phyloP scores from a whole-genome alignment of 371 early-diverging fungal species.

The Circinella minor region DNA sequence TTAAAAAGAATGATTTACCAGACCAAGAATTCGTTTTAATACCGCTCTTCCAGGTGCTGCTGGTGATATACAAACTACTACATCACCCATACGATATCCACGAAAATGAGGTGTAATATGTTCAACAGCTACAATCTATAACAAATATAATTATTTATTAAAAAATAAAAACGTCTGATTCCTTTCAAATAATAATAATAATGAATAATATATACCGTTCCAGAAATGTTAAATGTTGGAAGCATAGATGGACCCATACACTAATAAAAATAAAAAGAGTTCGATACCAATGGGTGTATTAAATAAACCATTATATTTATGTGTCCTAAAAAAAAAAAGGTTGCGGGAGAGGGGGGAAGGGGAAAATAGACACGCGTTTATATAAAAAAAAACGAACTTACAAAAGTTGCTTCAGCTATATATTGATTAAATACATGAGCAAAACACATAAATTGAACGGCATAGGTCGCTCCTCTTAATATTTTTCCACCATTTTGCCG shows the following conservation, averaged over 20 bases:
- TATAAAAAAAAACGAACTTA: conserved; percentile 28
- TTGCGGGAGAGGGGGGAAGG: too few relatives aligned
- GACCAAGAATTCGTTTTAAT: conserved; percentile 79
- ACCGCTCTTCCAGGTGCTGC: conserved; percentile 65
- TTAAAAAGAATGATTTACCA: conserved; percentile 47
- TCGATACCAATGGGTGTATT: too few relatives aligned
- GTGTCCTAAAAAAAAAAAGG: too few relatives aligned
- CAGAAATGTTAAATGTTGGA: conserved; percentile 75
- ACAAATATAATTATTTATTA: too few relatives aligned
- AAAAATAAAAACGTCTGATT: too few relatives aligned
- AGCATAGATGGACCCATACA: conserved; percentile 89
- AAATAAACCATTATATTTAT: too few relatives aligned
- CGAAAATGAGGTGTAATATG: conserved; percentile 60
- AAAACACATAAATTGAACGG: conserved; percentile 62
- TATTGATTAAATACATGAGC: conserved; percentile 67
- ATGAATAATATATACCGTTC: conserved; percentile 18
- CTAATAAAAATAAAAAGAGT: conserved; percentile 32
- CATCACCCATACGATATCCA: conserved; percentile 68
- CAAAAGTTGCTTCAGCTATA: conserved; percentile 73
- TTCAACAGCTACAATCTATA: conserved; percentile 68
- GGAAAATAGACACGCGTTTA: too few relatives aligned
- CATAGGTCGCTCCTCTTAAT: conserved; percentile 29
- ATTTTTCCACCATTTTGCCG: conserved; percentile 24
- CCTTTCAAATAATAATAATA: too few relatives aligned
- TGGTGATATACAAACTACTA: conserved; percentile 77